Evolutionary conservation across 257 asterid genomes (phyloP), one percentile per base, ranked within the genome.

Genomic region (Solanum chaucha): DNA sequence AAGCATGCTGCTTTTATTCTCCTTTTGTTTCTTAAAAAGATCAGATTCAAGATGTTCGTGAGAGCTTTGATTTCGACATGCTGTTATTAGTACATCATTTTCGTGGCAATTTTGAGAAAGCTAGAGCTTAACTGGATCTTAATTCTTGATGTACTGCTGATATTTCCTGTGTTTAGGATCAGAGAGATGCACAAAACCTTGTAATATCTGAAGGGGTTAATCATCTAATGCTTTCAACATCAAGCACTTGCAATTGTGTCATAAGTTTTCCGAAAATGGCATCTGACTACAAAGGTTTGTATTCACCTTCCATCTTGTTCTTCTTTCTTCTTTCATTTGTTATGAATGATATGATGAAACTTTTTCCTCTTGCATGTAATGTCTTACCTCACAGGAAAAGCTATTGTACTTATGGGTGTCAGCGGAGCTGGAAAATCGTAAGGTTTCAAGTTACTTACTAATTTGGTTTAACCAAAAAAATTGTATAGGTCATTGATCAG

Each of bases 361-460:
- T 15, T n/a, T 17, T 46, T 44, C 48, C 14, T 82, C 68, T 41
- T 59, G 48, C 70, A 7, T 70, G 86, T 30, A 48, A 80, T 80
- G 85, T 9, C 40, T 32, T 51, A 46, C 46, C 51, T 87, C 64
- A 65, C 93, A 95, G 99, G 99, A 85, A 86, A 80, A 35, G 95
- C 94, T 86, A 80, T 95, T 87, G 99, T 96, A 86, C 71, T 95
- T 36, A 94, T 96, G 97, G 99, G 99, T 72, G 98, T 94, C 46
- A 93, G 98, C 64, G 99, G 98, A 85, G 91, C 97, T 55, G 98
- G 99, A 64, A 96, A 96, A 92, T 91, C 99, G 97, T 95, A 88
- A 93, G 98, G 88, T 26, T 80, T 71, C 22, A 68, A 71, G 58
- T 64, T 75, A 32, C 58, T 51, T 13, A 13, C 32, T 51, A n/a